Evolutionary conservation across 73 alveolate genomes (phyloP).

Genomic region (Paramecium caudatum): DNA sequence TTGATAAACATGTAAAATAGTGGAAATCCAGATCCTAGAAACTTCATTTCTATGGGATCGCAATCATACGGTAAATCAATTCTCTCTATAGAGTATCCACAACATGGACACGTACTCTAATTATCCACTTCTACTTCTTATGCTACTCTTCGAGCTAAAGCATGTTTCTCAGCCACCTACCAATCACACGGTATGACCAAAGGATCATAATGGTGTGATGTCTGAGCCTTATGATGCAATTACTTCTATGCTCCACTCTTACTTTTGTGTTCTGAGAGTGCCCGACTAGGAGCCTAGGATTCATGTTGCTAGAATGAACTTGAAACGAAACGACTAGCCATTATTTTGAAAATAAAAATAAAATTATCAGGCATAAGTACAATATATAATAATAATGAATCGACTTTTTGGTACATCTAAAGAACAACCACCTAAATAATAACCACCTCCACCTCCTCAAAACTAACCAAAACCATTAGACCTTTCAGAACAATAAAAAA

Average conservation of each 20-base stretch:
- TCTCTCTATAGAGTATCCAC: constrained; percentile 74
- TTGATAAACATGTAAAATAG: constrained; percentile 65
- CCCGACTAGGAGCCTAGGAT: background rate
- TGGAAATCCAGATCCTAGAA: constrained; percentile 77
- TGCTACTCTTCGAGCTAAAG: constrained; percentile 69
- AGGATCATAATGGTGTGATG: constrained; percentile 63
- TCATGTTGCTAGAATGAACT: constrained; percentile 22
- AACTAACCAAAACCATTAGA: constrained; percentile 70
- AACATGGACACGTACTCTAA: constrained; percentile 59
- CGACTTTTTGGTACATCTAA: constrained; percentile 59
- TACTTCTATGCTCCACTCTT: background rate
- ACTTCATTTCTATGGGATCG: constrained; percentile 72
- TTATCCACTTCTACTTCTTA: constrained; percentile 13
- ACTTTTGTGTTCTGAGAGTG: constrained; percentile 20
- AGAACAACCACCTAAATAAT: constrained; percentile 14
- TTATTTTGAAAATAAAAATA: constrained; percentile 35
- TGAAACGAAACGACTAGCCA: constrained; percentile 65
- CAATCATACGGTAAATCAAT: constrained; percentile 59
- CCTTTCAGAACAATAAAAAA: constrained; percentile 73
- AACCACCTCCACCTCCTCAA: constrained; percentile 61
- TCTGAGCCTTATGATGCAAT: constrained; percentile 1
- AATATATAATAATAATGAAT: constrained; percentile 20
- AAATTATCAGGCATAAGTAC: background rate
- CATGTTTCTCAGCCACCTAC: constrained; percentile 65
- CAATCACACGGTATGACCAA: constrained; percentile 74